Evolutionary conservation across 2,329 filamentous ascomycete species (phyloP).

Genomic region (Dactylonectria macrodidyma): DNA sequence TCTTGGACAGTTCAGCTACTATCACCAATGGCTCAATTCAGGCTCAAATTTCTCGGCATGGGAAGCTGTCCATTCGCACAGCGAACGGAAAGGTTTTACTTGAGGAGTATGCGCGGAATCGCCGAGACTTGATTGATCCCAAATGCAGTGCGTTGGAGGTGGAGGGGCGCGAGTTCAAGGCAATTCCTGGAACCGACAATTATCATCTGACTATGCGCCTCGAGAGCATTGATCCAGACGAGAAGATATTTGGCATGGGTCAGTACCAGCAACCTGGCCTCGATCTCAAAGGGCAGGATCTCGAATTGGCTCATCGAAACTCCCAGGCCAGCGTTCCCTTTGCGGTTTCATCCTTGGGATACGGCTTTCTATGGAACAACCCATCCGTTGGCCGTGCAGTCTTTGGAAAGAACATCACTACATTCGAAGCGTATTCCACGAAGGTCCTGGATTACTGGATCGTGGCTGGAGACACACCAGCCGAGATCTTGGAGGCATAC

Average conservation of each 20-base stretch:
- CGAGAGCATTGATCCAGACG: constrained; percentile 67
- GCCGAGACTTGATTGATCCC: constrained; percentile 64
- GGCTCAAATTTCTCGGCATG: constrained; percentile 6
- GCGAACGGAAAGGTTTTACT: constrained; percentile 45
- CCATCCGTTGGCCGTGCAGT: constrained; percentile 74
- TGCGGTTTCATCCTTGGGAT: constrained; percentile 70
- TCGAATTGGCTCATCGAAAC: constrained; percentile 77
- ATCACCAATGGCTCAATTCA: constrained; percentile 7
- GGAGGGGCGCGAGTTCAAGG: constrained; percentile 71
- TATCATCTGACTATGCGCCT: constrained; percentile 73
- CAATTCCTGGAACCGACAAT: constrained; percentile 62
- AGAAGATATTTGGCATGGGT: constrained; percentile 79
- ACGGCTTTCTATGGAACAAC: constrained; percentile 78
- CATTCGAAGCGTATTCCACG: constrained; percentile 73
- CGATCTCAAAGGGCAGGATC: constrained; percentile 73
- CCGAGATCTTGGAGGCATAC: constrained; percentile 70
- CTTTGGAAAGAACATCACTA: constrained; percentile 72
- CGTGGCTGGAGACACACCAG: constrained; percentile 69
- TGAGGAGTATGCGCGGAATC: constrained; percentile 51
- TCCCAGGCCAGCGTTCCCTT: constrained; percentile 78
- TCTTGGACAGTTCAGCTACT: not conserved
- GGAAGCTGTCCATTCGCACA: constrained; percentile 7
- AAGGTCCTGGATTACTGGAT: constrained; percentile 75
- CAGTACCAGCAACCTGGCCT: constrained; percentile 77
- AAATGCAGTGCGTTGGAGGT: constrained; percentile 72